Base-by-base conservation (phyloP, 495 filamentous ascomycete species). In the Glarea lozoyensis region DNA sequence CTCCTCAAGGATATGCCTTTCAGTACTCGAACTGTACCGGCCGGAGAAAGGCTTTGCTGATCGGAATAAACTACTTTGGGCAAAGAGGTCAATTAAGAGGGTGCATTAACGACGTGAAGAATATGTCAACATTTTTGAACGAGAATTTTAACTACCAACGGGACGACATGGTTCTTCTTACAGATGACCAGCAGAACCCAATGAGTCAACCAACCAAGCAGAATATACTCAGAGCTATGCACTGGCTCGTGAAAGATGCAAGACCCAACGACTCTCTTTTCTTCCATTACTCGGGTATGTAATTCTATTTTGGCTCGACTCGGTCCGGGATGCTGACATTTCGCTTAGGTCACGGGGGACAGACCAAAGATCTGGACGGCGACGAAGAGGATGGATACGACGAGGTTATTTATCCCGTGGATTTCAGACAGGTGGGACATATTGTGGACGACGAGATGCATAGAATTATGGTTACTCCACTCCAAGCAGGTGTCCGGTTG, bases 371-470 rank as follows among this genome's bases (percentile, higher is more conserved):
- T 65, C 65, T 89, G 11, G 90, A 97, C 50, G 92, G 88, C 11
- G 88, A 95, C 55, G 88, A 95, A 63, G 83, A 88, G 11, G 88
- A 95, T 53, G 90, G 90, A 46, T 94, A 94, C 55, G 92, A 98
- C 54, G 92, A 98, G 64, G 93, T 95, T 32, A 93, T 98, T 56
- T 98, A 96, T 60, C 92, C 92, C 2, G 88, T 96, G 3, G 92
- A 98, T 60, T 97, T 94, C 72, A 72, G 87, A 29, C 72, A 75
- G 42, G 81, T 82, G 31, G 92, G 92, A 2, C 92, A 96, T 60
- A 95, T 98, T 52, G 88, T 93, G 44, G 92, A 98, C 59, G 92
- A 98, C 54, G 90, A 97, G 66, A 94, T 98, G 88, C 92, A 98
- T 60, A 74, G 84, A 40, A 96, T 97, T 60, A 93, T 98, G 88